Percentiles rank a stretch among this genome's conserved stretches.
phyloP scores from a whole-genome alignment of 2,329 filamentous ascomycete genomes.

The Paraconiothyrium brasiliense region DNA sequence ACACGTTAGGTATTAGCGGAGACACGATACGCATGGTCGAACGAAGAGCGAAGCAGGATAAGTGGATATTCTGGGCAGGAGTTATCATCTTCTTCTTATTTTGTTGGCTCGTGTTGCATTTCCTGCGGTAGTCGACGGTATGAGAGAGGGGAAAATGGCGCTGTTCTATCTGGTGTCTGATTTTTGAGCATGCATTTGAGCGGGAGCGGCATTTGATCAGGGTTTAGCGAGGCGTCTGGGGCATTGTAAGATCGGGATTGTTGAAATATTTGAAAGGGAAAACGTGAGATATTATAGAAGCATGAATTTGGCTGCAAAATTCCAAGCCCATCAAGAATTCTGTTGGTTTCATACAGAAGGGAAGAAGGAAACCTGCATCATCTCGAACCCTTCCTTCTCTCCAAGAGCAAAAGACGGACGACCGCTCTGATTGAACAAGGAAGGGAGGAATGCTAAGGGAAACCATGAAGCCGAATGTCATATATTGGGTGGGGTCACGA shows the following conservation, averaged over 20 bases:
- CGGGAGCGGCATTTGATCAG: background rate
- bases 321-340: too few relatives aligned
- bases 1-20: conserved; percentile 90
- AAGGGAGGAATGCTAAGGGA: too few relatives aligned
- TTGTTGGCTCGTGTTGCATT: conserved; percentile 91
- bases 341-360: too few relatives aligned
- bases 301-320: too few relatives aligned
- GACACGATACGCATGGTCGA: conserved; percentile 98
- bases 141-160: background rate
- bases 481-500: too few relatives aligned
- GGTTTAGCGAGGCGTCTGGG: conserved; percentile 32
- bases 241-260: conserved; percentile 10
- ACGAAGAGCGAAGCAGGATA: conserved; percentile 88
- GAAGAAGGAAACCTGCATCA: too few relatives aligned
- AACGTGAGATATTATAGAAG: background rate
- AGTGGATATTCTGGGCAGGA: conserved; percentile 95
- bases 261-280: background rate
- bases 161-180: conserved; percentile 24
- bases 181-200: conserved; percentile 10
- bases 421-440: too few relatives aligned
- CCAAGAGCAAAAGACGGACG: too few relatives aligned
- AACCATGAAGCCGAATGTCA: too few relatives aligned
- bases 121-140: conserved; percentile 62
- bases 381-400: too few relatives aligned
- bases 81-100: conserved; percentile 89